A percentile compares a stretch with the other conserved stretches of the same genome.
Evolutionary conservation across 2,329 filamentous ascomycete genomes (phyloP).

Genomic region (Colletotrichum tabaci): DNA sequence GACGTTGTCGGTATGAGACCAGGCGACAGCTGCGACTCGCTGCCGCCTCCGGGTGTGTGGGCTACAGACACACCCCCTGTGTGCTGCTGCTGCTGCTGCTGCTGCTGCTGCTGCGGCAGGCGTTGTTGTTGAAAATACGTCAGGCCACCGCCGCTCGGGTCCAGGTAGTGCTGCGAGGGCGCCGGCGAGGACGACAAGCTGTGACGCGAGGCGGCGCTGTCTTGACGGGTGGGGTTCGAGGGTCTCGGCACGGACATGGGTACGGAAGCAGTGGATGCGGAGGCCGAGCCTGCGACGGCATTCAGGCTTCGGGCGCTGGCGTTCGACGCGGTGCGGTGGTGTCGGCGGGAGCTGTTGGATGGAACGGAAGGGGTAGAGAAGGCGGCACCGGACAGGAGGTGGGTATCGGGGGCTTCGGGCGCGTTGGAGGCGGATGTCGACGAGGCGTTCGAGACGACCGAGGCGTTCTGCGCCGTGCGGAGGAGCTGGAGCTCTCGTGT

Average conservation of each 20-base stretch:
- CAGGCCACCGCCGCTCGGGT: constrained; percentile 59
- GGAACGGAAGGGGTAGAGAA: constrained; percentile 72
- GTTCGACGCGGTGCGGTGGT: constrained; percentile 72
- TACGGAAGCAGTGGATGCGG: constrained; percentile 55
- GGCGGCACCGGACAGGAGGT: constrained; percentile 70
- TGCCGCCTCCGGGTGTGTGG: constrained; percentile 56
- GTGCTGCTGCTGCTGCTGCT: constrained; percentile 50
- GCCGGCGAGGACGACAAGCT: constrained; percentile 66
- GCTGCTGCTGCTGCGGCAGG: not conserved
- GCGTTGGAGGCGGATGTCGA: constrained; percentile 71
- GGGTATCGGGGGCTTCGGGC: constrained; percentile 62
- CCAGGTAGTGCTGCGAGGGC: constrained; percentile 44
- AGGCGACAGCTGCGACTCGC: constrained; percentile 63
- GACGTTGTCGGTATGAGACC: constrained; percentile 69
- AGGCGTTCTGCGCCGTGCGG: constrained; percentile 79
- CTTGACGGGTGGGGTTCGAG: constrained; percentile 64
- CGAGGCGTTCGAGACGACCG: constrained; percentile 76
- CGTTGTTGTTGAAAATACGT: constrained; percentile 63
- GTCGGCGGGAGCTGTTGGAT: constrained; percentile 63
- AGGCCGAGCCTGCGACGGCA: constrained; percentile 56
- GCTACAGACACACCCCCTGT: constrained; percentile 46
- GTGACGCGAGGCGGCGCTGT: constrained; percentile 68
- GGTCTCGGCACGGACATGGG: constrained; percentile 61
- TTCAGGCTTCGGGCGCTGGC: constrained; percentile 68
- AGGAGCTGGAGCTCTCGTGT: constrained; percentile 90